phyloP scores from a whole-genome alignment of 192 early-diverging fungal genomes.

The Cetraspora pellucida region DNA sequence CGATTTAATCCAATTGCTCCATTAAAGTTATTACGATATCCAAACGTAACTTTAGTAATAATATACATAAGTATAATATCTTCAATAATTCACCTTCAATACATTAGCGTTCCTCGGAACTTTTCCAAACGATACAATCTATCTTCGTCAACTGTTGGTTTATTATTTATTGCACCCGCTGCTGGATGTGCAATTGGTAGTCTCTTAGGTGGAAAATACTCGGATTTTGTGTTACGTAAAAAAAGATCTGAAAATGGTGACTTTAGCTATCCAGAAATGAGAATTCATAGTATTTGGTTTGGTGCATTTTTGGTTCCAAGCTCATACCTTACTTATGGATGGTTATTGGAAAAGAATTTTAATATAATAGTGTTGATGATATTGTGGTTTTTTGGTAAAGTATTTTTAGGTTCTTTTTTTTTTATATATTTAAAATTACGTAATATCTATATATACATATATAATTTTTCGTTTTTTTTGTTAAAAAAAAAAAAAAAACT shows the following conservation, averaged over 20 bases:
- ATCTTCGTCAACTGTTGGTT: neutral
- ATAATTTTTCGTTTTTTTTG: too few relatives aligned
- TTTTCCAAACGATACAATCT: conserved; percentile 1
- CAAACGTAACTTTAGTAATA: neutral
- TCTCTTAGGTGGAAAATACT: conserved; percentile 44
- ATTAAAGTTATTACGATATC: neutral
- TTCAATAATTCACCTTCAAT: neutral
- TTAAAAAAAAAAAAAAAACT: too few relatives aligned
- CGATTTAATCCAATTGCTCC: conserved; percentile 8
- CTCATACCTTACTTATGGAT: conserved; percentile 40
- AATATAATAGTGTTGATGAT: conserved; percentile 29
- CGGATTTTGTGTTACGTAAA: conserved; percentile 40
- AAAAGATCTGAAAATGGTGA: conserved; percentile 2
- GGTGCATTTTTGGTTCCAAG: conserved; percentile 36
- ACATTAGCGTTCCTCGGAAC: neutral
- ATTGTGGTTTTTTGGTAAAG: conserved; percentile 33
- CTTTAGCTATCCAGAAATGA: conserved; percentile 31
- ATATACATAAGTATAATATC: neutral
- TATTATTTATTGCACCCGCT: conserved; percentile 41
- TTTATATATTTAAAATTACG: too few relatives aligned
- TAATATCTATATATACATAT: too few relatives aligned
- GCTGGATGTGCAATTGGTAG: conserved; percentile 46
- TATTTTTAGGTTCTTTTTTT: neutral
- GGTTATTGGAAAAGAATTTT: conserved; percentile 35
- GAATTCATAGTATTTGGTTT: conserved; percentile 39